Evolutionary conservation across 257 asterid species (phyloP).

Genomic region (Primulina eburnea): DNA sequence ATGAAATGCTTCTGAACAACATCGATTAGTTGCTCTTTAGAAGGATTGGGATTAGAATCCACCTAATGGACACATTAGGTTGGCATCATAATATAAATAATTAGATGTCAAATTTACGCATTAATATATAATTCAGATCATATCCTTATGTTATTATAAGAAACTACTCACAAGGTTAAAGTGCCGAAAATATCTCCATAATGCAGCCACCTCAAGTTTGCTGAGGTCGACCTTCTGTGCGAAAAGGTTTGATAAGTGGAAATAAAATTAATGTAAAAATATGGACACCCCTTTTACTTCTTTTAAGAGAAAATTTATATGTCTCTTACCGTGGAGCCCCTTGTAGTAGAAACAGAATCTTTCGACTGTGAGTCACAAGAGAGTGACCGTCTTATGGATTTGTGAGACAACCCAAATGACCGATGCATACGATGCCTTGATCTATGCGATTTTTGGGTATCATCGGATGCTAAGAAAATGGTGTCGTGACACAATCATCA

Average conservation of each 20-base stretch:
- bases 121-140: neutral
- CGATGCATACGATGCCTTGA: slow-evolving; percentile 70
- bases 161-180: slow-evolving; percentile 73
- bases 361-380: slow-evolving; percentile 70
- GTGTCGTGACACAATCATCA: slow-evolving; percentile 30
- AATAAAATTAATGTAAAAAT: neutral
- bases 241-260: neutral
- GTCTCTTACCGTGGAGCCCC: slow-evolving; percentile 52
- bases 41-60: slow-evolving; percentile 69
- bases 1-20: slow-evolving; percentile 89
- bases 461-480: slow-evolving; percentile 60
- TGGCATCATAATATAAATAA: neutral
- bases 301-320: neutral
- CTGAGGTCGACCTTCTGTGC: slow-evolving; percentile 75
- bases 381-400: slow-evolving; percentile 54
- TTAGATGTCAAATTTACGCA: neutral
- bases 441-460: slow-evolving; percentile 66
- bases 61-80: slow-evolving; percentile 35
- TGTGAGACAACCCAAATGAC: slow-evolving; percentile 47
- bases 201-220: slow-evolving; percentile 83
- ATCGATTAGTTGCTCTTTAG: slow-evolving; percentile 82
- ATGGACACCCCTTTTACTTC: neutral
- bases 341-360: slow-evolving; percentile 50
- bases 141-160: neutral
- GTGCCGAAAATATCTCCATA: slow-evolving; percentile 83